These are phyloP conservation scores for Leccinum pachyderme DNA, from an alignment of 1,284 basidiomycete genomes.

Conservation along the genomic window DNA sequence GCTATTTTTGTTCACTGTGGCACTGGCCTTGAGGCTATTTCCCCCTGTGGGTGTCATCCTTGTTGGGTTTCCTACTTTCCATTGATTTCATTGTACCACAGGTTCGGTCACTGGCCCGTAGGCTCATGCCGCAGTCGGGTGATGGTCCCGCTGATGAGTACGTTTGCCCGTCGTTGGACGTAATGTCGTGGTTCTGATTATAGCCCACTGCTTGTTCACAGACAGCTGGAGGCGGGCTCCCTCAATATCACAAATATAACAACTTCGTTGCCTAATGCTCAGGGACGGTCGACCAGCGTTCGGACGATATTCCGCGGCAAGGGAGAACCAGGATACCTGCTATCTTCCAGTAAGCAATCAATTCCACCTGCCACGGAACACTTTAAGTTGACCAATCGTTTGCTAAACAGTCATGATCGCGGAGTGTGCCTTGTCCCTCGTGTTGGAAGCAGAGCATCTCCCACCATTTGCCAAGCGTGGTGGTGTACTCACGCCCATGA, in stretches of 20 bases:
- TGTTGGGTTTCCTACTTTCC: not conserved
- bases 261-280: slow-evolving; percentile 39
- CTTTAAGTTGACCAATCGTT: slow-evolving; percentile 6
- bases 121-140: slow-evolving; percentile 50
- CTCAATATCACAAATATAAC: slow-evolving; percentile 60
- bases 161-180: slow-evolving; percentile 11
- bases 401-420: slow-evolving; percentile 62
- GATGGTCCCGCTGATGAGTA: slow-evolving; percentile 64
- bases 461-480: slow-evolving; percentile 59
- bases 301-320: slow-evolving; percentile 59
- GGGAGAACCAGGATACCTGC: slow-evolving; percentile 80
- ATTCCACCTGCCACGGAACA: not conserved
- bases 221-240: slow-evolving; percentile 55
- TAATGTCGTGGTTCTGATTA: slow-evolving; percentile 4
- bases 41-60: slow-evolving; percentile 21
- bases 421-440: slow-evolving; percentile 71
- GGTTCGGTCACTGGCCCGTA: slow-evolving; percentile 50
- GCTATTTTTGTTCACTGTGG: slow-evolving; percentile 20
- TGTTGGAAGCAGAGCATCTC: slow-evolving; percentile 51
- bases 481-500: slow-evolving; percentile 77
- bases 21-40: slow-evolving; percentile 17
- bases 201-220: slow-evolving; percentile 28
- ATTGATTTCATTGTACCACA: slow-evolving; percentile 27
- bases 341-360: slow-evolving; percentile 55
- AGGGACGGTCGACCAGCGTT: slow-evolving; percentile 49